These are phyloP conservation scores for Coemansia sp. DNA, from an alignment of 192 early-diverging fungal genomes.

Conservation along the genomic window DNA sequence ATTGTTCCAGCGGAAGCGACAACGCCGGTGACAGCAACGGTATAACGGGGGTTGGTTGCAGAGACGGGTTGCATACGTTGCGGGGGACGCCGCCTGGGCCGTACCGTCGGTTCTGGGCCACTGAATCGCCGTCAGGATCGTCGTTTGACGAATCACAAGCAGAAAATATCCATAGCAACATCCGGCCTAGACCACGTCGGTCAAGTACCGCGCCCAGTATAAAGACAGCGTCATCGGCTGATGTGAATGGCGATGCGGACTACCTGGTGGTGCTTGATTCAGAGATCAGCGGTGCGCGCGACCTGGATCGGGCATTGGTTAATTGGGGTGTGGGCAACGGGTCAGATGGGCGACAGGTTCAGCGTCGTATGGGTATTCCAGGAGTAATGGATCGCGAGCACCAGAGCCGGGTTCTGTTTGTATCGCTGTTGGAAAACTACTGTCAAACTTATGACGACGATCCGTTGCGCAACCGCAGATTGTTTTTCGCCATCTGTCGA, in stretches of 20 bases:
- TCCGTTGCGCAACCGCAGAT: conserved; percentile 77
- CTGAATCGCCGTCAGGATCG: conserved; percentile 15
- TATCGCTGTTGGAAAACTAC: conserved; percentile 89
- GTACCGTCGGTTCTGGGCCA: conserved; percentile 34
- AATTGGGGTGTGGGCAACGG: neutral
- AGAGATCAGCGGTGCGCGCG: neutral
- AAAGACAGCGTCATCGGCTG: neutral
- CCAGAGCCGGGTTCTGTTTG: conserved; percentile 82
- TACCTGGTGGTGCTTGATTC: neutral
- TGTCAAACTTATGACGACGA: conserved; percentile 85
- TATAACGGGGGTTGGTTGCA: neutral
- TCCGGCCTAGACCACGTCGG: conserved; percentile 4
- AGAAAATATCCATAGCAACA: neutral
- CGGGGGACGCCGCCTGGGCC: neutral
- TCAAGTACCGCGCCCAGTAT: neutral
- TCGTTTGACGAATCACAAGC: neutral
- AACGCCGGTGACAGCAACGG: conserved; percentile 1
- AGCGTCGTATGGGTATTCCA: conserved; percentile 12
- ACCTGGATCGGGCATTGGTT: neutral
- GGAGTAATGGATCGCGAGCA: conserved; percentile 45
- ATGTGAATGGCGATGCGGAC: neutral
- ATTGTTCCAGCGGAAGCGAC: neutral
- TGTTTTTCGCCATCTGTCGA: conserved; percentile 89
- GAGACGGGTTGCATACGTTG: neutral
- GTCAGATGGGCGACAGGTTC: neutral